A percentile compares a stretch with the other conserved stretches of the same genome.
phyloP scores from a whole-genome alignment of 441 rosid genomes.

The Adansonia madagascariensis region DNA sequence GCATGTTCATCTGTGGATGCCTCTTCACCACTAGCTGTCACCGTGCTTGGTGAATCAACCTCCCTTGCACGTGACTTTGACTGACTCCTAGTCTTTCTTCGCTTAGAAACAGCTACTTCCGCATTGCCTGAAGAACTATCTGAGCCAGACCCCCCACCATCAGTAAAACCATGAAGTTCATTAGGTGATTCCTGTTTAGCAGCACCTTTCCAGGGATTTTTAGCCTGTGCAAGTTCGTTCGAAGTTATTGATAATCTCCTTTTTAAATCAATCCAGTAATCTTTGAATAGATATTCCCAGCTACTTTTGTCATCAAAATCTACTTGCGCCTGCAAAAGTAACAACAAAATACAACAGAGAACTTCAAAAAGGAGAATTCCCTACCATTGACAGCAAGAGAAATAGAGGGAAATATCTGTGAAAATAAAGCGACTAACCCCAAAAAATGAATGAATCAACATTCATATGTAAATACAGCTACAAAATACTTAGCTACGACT shows the following conservation, averaged over 20 bases:
- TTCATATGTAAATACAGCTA: not conserved
- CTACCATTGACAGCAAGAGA: not conserved
- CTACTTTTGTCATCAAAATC: constrained; percentile 87
- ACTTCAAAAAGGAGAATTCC: not conserved
- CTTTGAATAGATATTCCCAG: constrained; percentile 96
- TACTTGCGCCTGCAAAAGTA: constrained; percentile 59
- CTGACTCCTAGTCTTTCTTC: constrained; percentile 69
- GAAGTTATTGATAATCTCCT: constrained; percentile 60
- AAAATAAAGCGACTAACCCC: not conserved
- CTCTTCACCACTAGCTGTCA: constrained; percentile 37
- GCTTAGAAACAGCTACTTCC: constrained; percentile 49
- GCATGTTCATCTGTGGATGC: constrained; percentile 42
- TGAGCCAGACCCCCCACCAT: constrained; percentile 66
- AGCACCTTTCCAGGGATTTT: constrained; percentile 71
- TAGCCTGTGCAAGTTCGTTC: constrained; percentile 69
- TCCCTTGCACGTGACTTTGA: constrained; percentile 57
- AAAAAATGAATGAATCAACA: not conserved
- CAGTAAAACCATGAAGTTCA: constrained; percentile 47
- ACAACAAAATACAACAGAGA: constrained; percentile 12
- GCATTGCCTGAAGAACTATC: constrained; percentile 55
- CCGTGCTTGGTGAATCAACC: constrained; percentile 36
- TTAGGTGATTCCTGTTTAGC: constrained; percentile 55
- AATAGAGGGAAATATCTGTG: not conserved
- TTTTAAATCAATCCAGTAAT: constrained; percentile 84
- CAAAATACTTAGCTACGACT: not conserved